Evolutionary conservation across 495 filamentous ascomycete genomes (phyloP), one percentile per base, ranked within the genome.

Genomic region (Talaromyces liani): DNA sequence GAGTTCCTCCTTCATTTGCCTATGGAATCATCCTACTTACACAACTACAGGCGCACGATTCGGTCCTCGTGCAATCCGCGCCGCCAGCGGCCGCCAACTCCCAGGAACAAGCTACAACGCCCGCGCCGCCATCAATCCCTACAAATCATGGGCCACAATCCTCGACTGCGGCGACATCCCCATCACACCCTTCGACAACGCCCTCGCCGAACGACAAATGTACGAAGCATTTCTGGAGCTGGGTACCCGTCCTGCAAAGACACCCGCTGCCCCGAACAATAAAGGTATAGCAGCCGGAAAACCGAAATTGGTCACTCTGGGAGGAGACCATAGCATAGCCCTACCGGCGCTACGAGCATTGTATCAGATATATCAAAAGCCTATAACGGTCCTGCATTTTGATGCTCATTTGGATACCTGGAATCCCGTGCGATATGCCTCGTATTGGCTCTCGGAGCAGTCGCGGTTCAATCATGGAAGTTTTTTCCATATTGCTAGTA

Each of bases 81-180:
- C 89, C 45, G 91, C 88, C 54, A 90, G 87, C 29, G 84, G 86
- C 7, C 82, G 90, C 34, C 89, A 93, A 72, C 87, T 86, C 47
- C 76, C 84, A 16, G 87, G 87, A 62, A 85, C 89, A 18, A 85
- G 85, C 72, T 94, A 87, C 81, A 94, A 94, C 72, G 84, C 87
- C 1, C 86, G 89, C 8, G 89, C 89, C 0, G 82, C 81, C 14
- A 83, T 93, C 47, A 94, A 94, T 72, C 91, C 90, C 1, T 92
- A 91, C 72, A 71, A 73, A 39, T 88, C 81, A 51, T 91, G 87
- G 85, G 88, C 88, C 3, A 84, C 77, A 20, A 83, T 93, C 64
- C 78, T 91, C 61, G 90, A 93, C 77, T 93, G 89, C 74, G 90
- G 90, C 31, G 90, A 93, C 71, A 90, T 92, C 67, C 90, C 90